phyloP scores from a whole-genome alignment of 1,139 yeast genomes.

The Yarrowia galli region DNA sequence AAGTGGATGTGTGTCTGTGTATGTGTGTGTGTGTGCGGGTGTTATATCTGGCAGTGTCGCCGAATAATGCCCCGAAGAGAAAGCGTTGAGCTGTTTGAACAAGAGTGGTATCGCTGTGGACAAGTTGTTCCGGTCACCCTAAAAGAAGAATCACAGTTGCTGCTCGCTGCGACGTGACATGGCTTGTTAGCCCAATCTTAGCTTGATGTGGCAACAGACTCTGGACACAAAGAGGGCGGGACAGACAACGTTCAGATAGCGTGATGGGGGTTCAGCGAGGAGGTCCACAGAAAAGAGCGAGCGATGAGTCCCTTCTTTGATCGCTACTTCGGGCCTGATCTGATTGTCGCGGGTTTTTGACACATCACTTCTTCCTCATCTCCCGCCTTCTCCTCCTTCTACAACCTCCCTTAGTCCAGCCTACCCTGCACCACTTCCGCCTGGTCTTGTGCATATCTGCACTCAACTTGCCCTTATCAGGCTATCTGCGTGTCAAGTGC shows the following conservation, averaged over 20 bases:
- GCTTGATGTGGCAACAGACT: constrained; percentile 35
- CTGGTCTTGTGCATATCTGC: constrained; percentile 38
- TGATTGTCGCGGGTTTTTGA: too few species aligned
- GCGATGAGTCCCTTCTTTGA: too few species aligned
- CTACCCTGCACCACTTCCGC: background rate
- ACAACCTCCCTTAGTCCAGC: background rate
- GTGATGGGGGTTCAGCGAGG: constrained; percentile 27
- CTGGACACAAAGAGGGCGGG: constrained; percentile 28
- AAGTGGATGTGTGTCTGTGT: background rate
- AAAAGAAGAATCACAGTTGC: constrained; percentile 12
- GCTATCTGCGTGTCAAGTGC: constrained; percentile 34
- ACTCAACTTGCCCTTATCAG: constrained; percentile 24
- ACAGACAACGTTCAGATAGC: constrained; percentile 31
- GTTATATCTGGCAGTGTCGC: too few species aligned
- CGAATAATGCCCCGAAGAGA: too few species aligned
- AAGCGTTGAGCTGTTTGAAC: background rate
- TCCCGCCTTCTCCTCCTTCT: background rate
- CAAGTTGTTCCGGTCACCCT: constrained; percentile 6
- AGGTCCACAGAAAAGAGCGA: too few species aligned
- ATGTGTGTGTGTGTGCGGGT: too few species aligned
- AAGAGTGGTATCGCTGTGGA: too few species aligned
- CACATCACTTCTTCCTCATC: background rate
- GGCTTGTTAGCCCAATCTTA: constrained; percentile 31
- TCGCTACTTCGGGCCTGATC: too few species aligned
- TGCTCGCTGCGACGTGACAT: constrained; percentile 38